Base-by-base conservation (phyloP, 2,329 filamentous ascomycete species). In the Botrytis fabae region DNA sequence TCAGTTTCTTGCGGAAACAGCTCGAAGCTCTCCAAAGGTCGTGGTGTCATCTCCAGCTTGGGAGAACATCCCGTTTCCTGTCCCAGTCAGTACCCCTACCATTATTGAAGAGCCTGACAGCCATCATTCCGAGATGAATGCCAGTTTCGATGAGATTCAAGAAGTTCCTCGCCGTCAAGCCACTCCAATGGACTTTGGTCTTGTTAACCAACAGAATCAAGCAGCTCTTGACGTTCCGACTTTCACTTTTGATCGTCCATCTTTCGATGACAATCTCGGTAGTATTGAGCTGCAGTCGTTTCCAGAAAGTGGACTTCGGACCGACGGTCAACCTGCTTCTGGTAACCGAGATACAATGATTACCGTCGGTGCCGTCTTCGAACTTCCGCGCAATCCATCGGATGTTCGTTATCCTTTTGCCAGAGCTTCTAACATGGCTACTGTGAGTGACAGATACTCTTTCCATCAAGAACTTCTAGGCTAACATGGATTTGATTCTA, bases 401-500 rank as follows among this genome's bases (percentile, higher is more conserved):
- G 60, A 66, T 18, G 14, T 38, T 51, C 20, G 32, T 14, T n/a
- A 44, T 48, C 46, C 32, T 9, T 35, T 38, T 66, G 16, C 64
- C 64, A 54, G 64, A 66, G 64, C 64, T 66, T 40, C 46, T 66
- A 20, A 66, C 2, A 54, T 18, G 35, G 64, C 46, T 66, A 40
- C 46, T 54, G 64, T 66, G 64, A 66, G 64, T 54, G 16, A n/a
- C 16, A 12, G 2, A 20, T 9, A 5, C 9, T 22, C 46, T 40
- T 54, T 12, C 2, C 6, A 54, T 28, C 8, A 18, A 66, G 14
- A 5, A 20, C 25, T 16, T 2, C 25, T 14, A 51, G 28, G 54
- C 64, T 66, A 40, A 66, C 28, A 20, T 18, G 8, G 1, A 7
- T 40, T 38, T 66, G 4, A 40, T 54, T 2, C 4, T 48, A 66